Percentiles rank a stretch among this genome's conserved stretches.
phyloP scores from a whole-genome alignment of 352 stramenopile species.

The Globisporangium middletonii region DNA sequence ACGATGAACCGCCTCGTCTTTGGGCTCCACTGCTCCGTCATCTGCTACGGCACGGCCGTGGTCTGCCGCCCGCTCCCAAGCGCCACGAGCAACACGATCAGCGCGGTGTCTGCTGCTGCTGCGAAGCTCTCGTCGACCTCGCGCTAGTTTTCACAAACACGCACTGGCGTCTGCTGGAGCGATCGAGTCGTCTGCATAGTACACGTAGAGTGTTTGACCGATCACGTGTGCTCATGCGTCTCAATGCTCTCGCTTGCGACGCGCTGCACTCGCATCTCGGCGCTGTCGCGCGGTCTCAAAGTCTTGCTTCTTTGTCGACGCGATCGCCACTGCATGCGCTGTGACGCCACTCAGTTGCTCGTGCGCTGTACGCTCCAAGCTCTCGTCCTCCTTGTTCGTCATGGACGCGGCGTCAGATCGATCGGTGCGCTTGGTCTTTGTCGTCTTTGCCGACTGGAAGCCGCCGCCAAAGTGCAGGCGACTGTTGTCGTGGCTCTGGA shows the following conservation, averaged over 20 bases:
- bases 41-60: constrained; percentile 77
- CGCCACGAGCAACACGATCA: constrained; percentile 11
- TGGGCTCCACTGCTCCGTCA: constrained; percentile 72
- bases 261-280: neutral
- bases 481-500: constrained; percentile 12
- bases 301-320: neutral
- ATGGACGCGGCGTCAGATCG: neutral
- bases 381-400: neutral
- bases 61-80: constrained; percentile 26
- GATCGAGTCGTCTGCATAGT: neutral
- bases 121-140: neutral
- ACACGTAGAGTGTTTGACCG: neutral
- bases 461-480: constrained; percentile 31
- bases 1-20: constrained; percentile 86
- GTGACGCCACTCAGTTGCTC: neutral
- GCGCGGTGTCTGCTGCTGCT: neutral
- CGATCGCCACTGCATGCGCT: neutral
- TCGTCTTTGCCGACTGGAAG: constrained; percentile 14
- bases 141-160: neutral
- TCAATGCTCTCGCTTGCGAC: neutral
- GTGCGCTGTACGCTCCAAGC: neutral
- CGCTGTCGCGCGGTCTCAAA: neutral
- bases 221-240: neutral
- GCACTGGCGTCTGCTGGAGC: neutral
- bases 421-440: neutral